Evolutionary conservation across 768 basidiomycete genomes (phyloP), one percentile per base, ranked within the genome.

Genomic region (Podaxis carcinomalis): DNA sequence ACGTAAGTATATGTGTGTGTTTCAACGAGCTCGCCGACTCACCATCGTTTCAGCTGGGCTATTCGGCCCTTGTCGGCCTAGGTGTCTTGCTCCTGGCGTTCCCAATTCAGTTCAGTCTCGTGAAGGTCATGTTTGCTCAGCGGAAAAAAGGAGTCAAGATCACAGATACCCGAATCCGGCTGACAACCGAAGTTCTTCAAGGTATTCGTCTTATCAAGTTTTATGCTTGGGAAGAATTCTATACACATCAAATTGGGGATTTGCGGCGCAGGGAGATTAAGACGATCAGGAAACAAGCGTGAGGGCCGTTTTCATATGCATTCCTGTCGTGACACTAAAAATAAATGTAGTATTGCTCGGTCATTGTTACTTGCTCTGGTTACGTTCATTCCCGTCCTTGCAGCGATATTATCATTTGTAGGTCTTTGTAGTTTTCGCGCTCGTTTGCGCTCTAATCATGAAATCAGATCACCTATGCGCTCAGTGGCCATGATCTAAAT

Each of bases 11-110:
- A n/a, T 49, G n/a, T 23, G 51, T 51, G 53, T 16, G n/a, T 32
- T 40, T 11, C 50, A 19, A 35, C 44, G 35, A 35, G 14, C 25
- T 36, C 21, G 25, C 10, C 37, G 7, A 40, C 16, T 56, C 4
- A 46, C 25, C 27, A 19, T 40, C 51, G 46, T 36, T 25, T n/a
- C 51, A 87, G 79, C 76, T 91, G 19, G 87, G 88, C 4, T 84
- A 83, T 64, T 89, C 87, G 0, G 88, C 87, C 0, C 77, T 91
- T 13, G 88, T 89, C 21, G 87, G 85, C 0, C 71, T 88, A 70
- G 56, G 81, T 72, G 70, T 85, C 27, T 74, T 89, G 19, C 57
- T 88, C 2, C 59, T 86, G 6, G 83, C 82, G 4, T 81, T 87
- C 63, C 88, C 88, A 0, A 62, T 88, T 2, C 86, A 89, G 68